Base-by-base conservation (phyloP, 768 basidiomycete species). In the Daedaleopsis sinensis region DNA sequence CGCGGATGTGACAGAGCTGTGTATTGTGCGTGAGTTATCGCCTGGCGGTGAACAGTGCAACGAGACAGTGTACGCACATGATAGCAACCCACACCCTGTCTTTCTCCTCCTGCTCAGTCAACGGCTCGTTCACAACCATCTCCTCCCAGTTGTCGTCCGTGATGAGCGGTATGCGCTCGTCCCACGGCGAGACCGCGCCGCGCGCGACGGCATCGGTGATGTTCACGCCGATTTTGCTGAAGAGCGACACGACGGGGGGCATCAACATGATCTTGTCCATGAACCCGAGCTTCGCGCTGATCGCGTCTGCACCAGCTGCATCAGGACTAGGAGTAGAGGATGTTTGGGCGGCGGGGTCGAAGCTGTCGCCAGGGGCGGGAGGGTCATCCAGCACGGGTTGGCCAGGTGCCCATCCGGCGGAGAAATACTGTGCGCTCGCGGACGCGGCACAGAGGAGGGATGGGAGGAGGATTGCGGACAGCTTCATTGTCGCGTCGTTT, bases 61-160 rank as follows among this genome's bases (percentile, higher is more conserved):
- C 19, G 21, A 7, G 10, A 49, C 21, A 59, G 37, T 53, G 24
- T 1, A 78, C 87, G 66, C 71, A 94, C 94, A 96, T 82, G 57
- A 92, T 72, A 36, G 94, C 72, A 64, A 90, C 80, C 94, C 94
- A 96, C 12, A 87, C 81, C 48, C 93, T 80, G 42, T 87, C 77
- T 59, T 87, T 86, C 71, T 91, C 86, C 63, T 89, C 83, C 52
- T 80, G 75, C 10, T 65, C 61, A 15, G 82, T 80, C 67, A 94
- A 72, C 16, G 74, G 67, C 73, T 94, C 93, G 57, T 91, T 84
- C 37, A 87, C 83, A 61, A 95, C 83, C 52, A 91, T 37, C 32
- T 90, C 86, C 27, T 82, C 76, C 70, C 83, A 95, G 72, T 93
- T 95, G 52, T 87, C 80, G 73, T 96, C 94, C 53, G 89, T 93